Evolutionary conservation across 2,329 filamentous ascomycete genomes (phyloP).

Genomic region (Trichoderma sp.): DNA sequence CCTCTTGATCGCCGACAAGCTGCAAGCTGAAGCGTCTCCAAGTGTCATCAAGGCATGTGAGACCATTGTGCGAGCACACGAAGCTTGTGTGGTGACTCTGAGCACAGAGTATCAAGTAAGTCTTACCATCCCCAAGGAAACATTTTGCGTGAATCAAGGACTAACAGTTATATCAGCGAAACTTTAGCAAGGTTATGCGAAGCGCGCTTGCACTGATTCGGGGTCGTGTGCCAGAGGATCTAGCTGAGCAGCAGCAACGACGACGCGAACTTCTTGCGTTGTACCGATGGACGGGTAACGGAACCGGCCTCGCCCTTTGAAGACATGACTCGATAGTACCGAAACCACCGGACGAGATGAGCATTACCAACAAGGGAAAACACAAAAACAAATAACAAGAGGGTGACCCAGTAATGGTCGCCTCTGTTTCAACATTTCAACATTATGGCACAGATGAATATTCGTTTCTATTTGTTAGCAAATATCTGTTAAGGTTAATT

Average conservation of each 20-base stretch:
- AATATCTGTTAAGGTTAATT: neutral
- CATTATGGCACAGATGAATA: neutral
- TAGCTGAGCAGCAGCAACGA: conserved; percentile 80
- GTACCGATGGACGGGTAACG: conserved; percentile 90
- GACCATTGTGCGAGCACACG: conserved; percentile 87
- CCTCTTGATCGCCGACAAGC: conserved; percentile 83
- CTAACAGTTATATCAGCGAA: conserved; percentile 55
- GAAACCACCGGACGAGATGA: neutral
- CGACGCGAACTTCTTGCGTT: conserved; percentile 79
- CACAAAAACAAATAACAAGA: neutral
- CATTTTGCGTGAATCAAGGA: neutral
- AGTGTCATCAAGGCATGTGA: conserved; percentile 87
- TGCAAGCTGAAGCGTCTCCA: conserved; percentile 77
- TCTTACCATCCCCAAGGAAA: neutral
- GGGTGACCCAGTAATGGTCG: neutral
- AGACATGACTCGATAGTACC: neutral
- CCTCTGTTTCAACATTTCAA: neutral
- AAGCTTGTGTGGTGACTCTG: conserved; percentile 90
- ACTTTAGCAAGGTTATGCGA: conserved; percentile 94
- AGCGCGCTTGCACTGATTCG: conserved; percentile 87
- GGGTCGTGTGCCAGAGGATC: conserved; percentile 77
- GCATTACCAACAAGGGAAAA: neutral
- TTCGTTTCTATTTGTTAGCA: neutral
- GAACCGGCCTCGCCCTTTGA: conserved; percentile 79
- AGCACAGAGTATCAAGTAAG: conserved; percentile 91